phyloP scores from a whole-genome alignment of 495 filamentous ascomycete species.

The Aspergillus asperescens region DNA sequence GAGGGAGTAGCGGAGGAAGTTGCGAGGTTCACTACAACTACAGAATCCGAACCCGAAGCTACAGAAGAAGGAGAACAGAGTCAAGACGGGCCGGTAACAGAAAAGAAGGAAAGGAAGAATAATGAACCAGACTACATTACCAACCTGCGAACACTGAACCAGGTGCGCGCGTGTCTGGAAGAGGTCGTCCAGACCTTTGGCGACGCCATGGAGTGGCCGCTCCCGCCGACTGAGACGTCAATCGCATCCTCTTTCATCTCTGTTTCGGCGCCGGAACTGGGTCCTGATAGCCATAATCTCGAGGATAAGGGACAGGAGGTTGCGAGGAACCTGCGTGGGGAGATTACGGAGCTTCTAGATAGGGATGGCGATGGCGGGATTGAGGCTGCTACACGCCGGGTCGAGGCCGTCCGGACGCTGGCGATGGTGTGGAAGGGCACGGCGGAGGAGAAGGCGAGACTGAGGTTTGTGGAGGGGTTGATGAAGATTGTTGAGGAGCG shows the following conservation, averaged over 20 bases:
- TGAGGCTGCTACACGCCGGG: slow-evolving; percentile 62
- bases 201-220: slow-evolving; percentile 86
- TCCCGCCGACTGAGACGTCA: slow-evolving; percentile 73
- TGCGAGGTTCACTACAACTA: slow-evolving; percentile 50
- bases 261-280: slow-evolving; percentile 69
- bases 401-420: slow-evolving; percentile 68
- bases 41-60: background rate
- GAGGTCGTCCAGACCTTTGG: slow-evolving; percentile 84
- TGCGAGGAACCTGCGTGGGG: slow-evolving; percentile 59
- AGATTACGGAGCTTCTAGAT: slow-evolving; percentile 64
- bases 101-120: background rate
- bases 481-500: slow-evolving; percentile 53
- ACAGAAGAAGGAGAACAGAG: slow-evolving; percentile 12
- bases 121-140: slow-evolving; percentile 65
- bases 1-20: slow-evolving; percentile 67
- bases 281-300: slow-evolving; percentile 54
- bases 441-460: slow-evolving; percentile 81
- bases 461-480: slow-evolving; percentile 74
- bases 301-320: slow-evolving; percentile 78
- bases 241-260: slow-evolving; percentile 72
- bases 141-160: slow-evolving; percentile 73
- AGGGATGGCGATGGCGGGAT: slow-evolving; percentile 43
- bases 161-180: slow-evolving; percentile 76
- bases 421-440: slow-evolving; percentile 86
- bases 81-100: slow-evolving; percentile 10